These are phyloP conservation scores for Niveomyces coronatus DNA, from an alignment of 2,329 filamentous ascomycete species.

Conservation along the genomic window DNA sequence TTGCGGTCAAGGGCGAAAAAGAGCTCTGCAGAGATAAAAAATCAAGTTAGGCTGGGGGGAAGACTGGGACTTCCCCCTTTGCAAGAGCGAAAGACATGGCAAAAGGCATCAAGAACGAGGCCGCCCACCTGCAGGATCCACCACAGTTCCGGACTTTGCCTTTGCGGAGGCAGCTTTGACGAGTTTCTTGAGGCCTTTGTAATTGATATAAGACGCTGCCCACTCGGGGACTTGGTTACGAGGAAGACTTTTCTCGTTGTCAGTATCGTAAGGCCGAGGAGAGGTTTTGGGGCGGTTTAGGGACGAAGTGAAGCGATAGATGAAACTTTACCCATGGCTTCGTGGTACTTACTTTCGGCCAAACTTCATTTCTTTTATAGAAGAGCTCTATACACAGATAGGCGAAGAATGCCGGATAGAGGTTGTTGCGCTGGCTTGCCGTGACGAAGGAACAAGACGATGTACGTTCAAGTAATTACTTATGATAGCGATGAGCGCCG, in stretches of 20 bases:
- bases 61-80: conserved; percentile 17
- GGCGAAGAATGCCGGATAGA: no score
- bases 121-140: conserved; percentile 80
- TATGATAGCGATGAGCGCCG: no score
- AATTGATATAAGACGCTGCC: conserved; percentile 77
- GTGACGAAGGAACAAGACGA: no score
- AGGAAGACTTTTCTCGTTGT: conserved; percentile 43
- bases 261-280: conserved; percentile 5
- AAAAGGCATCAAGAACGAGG: conserved; percentile 13
- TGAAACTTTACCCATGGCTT: no score
- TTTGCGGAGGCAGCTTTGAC: conserved; percentile 70
- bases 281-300: neutral
- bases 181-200: conserved; percentile 87
- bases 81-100: conserved; percentile 3
- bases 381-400: neutral
- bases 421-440: neutral
- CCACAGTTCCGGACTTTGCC: conserved; percentile 57
- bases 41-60: conserved; percentile 21
- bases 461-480: no score
- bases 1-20: conserved; percentile 95
- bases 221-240: conserved; percentile 82
- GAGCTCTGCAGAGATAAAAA: conserved; percentile 55
- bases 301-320: no score
- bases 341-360: conserved; percentile 43
- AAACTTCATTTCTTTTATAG: conserved; percentile 44